phyloP scores from a whole-genome alignment of 768 basidiomycete genomes.

The Termitomyces sp. region DNA sequence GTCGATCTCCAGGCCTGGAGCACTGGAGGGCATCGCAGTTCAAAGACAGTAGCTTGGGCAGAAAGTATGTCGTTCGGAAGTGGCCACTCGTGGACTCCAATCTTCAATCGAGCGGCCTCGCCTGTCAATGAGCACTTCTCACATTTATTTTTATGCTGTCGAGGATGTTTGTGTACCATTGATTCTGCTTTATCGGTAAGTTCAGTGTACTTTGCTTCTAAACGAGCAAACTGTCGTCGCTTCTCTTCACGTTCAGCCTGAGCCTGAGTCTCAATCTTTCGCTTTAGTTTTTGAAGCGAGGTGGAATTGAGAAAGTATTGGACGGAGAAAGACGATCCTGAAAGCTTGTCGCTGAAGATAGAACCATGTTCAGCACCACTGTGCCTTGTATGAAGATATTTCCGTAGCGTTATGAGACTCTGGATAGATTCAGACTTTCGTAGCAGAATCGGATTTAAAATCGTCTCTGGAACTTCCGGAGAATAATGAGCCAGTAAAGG shows the following conservation, averaged over 20 bases:
- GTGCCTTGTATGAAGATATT: constrained; percentile 26
- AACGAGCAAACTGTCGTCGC: constrained; percentile 17
- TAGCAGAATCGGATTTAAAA: constrained; percentile 39
- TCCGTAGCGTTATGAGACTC: constrained; percentile 1
- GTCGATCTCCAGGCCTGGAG: constrained; percentile 39
- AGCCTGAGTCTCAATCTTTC: constrained; percentile 23
- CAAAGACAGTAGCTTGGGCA: constrained; percentile 32
- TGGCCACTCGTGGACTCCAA: constrained; percentile 41
- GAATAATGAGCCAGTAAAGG: constrained; percentile 39
- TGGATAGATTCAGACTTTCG: constrained; percentile 4
- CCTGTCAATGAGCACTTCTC: constrained; percentile 14
- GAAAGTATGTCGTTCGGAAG: constrained; percentile 22
- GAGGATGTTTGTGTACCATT: background rate
- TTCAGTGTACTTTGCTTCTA: constrained; percentile 15
- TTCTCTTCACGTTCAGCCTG: constrained; percentile 12
- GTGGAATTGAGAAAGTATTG: constrained; percentile 25
- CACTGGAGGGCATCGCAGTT: constrained; percentile 29
- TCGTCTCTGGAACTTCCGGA: constrained; percentile 32
- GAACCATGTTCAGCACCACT: constrained; percentile 16
- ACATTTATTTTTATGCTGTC: no score
- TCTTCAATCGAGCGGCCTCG: constrained; percentile 16
- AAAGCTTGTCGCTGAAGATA: constrained; percentile 23
- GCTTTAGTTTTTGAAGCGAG: constrained; percentile 16
- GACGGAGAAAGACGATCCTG: constrained; percentile 21
- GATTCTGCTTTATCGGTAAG: constrained; percentile 9